A percentile compares a stretch with the other conserved stretches of the same genome.
These are phyloP conservation scores for Globisporangium sylvaticum DNA, from an alignment of 352 stramenopile species.

Conservation along the genomic window DNA sequence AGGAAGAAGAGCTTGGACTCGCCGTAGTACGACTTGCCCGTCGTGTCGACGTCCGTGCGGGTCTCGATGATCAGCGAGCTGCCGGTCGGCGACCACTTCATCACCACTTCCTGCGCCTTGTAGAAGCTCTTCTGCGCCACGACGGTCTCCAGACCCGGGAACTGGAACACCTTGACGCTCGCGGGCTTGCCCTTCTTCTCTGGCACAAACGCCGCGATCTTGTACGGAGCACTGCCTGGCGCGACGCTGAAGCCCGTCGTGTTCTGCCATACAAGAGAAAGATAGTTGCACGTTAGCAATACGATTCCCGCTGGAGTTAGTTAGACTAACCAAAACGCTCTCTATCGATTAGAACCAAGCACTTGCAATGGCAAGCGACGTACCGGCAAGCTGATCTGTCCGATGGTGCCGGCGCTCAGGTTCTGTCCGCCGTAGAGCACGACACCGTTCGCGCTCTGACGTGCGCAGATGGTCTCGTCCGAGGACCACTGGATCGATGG, in stretches of 20 bases:
- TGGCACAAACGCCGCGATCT: slow-evolving; percentile 82
- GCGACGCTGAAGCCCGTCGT: slow-evolving; percentile 84
- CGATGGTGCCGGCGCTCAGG: slow-evolving; percentile 49
- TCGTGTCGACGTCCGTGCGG: slow-evolving; percentile 90
- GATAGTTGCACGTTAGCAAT: background rate
- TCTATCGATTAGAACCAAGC: background rate
- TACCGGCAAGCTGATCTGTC: slow-evolving; percentile 73
- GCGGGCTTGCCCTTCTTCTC: slow-evolving; percentile 89
- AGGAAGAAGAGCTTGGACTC: slow-evolving; percentile 96
- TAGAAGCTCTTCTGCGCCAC: slow-evolving; percentile 88
- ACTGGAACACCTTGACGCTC: slow-evolving; percentile 83
- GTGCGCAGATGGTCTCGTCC: slow-evolving; percentile 84
- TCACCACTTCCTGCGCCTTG: slow-evolving; percentile 86
- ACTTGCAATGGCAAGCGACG: background rate
- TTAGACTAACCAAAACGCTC: background rate
- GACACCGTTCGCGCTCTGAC: slow-evolving; percentile 72
- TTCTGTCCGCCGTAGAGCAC: slow-evolving; percentile 75
- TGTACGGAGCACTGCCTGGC: slow-evolving; percentile 71
- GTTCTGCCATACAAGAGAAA: slow-evolving; percentile 31
- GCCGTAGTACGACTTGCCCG: slow-evolving; percentile 97
- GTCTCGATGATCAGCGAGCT: slow-evolving; percentile 88
- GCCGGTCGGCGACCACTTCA: slow-evolving; percentile 89
- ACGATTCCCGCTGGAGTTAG: background rate
- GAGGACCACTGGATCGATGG: slow-evolving; percentile 89
- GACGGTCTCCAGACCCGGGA: slow-evolving; percentile 56